Evolutionary conservation across 108 stramenopile genomes (phyloP).

Genomic region (Nitzschia inconspicua): DNA sequence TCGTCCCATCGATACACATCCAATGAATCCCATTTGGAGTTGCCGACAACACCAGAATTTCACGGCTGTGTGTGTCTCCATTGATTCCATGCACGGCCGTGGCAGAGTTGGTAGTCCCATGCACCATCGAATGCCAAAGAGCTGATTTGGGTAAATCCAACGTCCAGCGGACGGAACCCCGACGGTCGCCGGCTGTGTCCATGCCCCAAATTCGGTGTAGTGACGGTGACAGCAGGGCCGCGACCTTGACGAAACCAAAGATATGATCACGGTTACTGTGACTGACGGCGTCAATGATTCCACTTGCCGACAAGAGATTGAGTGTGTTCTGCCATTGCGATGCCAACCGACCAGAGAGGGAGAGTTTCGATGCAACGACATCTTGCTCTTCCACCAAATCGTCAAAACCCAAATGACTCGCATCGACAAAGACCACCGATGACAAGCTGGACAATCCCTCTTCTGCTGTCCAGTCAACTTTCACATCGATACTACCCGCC

Average conservation of each 20-base stretch:
- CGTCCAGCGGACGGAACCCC: constrained; percentile 51
- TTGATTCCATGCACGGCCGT: constrained; percentile 58
- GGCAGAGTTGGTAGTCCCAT: constrained; percentile 61
- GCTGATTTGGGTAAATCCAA: constrained; percentile 56
- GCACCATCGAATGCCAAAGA: constrained; percentile 69
- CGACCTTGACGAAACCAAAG: constrained; percentile 84
- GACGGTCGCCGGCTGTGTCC: constrained; percentile 39
- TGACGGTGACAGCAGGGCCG: constrained; percentile 57
- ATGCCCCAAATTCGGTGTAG: constrained; percentile 64
- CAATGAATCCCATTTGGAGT: constrained; percentile 40
- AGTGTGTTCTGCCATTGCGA: constrained; percentile 47
- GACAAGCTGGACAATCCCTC: constrained; percentile 65
- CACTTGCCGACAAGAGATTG: constrained; percentile 20
- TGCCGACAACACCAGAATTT: constrained; percentile 58
- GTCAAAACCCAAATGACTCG: constrained; percentile 61
- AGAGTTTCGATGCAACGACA: constrained; percentile 25
- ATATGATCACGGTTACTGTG: constrained; percentile 43
- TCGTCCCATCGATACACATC: constrained; percentile 77
- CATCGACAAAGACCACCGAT: constrained; percentile 70
- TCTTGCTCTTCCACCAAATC: constrained; percentile 40
- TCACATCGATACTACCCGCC: constrained; percentile 4
- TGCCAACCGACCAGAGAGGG: constrained; percentile 47
- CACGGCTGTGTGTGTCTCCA: constrained; percentile 66
- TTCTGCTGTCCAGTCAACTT: constrained; percentile 62
- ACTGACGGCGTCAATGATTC: constrained; percentile 15